These are phyloP conservation scores for Physcomitrellopsis africana DNA, from an alignment of 225 moss, liverwort and hornwort genomes.

Conservation along the genomic window DNA sequence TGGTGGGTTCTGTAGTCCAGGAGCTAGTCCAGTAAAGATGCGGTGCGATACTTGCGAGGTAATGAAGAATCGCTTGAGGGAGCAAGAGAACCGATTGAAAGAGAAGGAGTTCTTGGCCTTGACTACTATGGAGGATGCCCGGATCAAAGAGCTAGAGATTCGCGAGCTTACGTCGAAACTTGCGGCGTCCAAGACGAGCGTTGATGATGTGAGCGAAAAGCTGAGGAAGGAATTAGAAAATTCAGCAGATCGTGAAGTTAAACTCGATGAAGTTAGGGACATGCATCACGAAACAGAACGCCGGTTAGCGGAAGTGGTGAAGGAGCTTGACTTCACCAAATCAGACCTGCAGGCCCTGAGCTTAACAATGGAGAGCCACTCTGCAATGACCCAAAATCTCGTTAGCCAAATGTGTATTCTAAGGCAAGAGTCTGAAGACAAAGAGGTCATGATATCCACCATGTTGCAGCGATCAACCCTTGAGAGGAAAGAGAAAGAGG, in stretches of 20 bases:
- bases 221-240: conserved; percentile 27
- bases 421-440: conserved; percentile 48
- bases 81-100: conserved; percentile 35
- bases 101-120: conserved; percentile 33
- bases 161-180: conserved; percentile 34
- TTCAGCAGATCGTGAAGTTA: conserved; percentile 19
- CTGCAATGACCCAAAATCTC: conserved; percentile 39
- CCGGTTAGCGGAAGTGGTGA: conserved; percentile 16
- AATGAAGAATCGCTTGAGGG: conserved; percentile 35
- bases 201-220: conserved; percentile 28
- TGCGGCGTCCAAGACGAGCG: conserved; percentile 21
- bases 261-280: conserved; percentile 32
- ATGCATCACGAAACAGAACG: conserved; percentile 26
- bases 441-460: conserved; percentile 43
- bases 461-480: conserved; percentile 40
- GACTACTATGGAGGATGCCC: conserved; percentile 42
- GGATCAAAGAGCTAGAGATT: conserved; percentile 32
- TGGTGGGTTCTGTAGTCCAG: conserved; percentile 28
- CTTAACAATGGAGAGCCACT: conserved; percentile 44
- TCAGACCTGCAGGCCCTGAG: conserved; percentile 41
- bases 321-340: conserved; percentile 35
- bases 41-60: conserved; percentile 35
- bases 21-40: neutral
- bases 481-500: conserved; percentile 54
- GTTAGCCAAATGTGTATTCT: conserved; percentile 35